These are phyloP conservation scores for Calonectria leucothoes DNA, from an alignment of 2,329 filamentous ascomycete genomes.

Conservation along the genomic window DNA sequence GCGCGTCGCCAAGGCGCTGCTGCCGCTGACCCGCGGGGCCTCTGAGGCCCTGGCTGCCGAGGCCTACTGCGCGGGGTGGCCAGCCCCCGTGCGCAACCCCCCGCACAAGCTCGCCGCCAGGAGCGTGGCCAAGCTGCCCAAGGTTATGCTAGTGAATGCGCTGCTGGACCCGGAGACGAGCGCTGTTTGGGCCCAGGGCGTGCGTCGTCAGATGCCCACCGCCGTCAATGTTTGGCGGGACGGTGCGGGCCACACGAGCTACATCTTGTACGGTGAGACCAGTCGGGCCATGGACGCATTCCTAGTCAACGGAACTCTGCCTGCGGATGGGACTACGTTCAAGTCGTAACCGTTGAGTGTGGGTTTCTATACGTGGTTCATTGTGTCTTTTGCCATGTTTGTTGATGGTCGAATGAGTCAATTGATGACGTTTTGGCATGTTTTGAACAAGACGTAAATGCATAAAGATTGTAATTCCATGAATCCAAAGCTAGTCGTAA, in stretches of 20 bases:
- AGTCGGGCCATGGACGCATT: constrained; percentile 34
- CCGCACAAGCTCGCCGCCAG: constrained; percentile 19
- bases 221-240: constrained; percentile 39
- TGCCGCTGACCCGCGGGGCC: constrained; percentile 32
- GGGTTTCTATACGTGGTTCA: no score
- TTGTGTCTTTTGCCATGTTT: background rate
- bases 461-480: background rate
- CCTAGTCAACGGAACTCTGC: constrained; percentile 34
- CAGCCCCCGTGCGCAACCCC: constrained; percentile 27
- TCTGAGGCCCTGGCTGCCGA: constrained; percentile 29
- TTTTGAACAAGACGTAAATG: background rate
- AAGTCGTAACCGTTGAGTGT: constrained; percentile 7
- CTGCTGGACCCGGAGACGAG: constrained; percentile 37
- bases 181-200: constrained; percentile 31
- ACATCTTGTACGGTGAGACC: constrained; percentile 32
- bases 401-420: background rate
- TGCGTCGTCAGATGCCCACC: constrained; percentile 32
- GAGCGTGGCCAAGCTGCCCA: constrained; percentile 17
- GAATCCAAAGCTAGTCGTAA: background rate
- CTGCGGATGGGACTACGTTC: constrained; percentile 35
- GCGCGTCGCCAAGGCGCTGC: constrained; percentile 16
- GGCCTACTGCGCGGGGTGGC: constrained; percentile 36
- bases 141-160: constrained; percentile 30
- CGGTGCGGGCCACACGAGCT: constrained; percentile 38
- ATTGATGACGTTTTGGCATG: background rate